phyloP scores from a whole-genome alignment of 108 stramenopile species.

The Stephanodiscus triporus region DNA sequence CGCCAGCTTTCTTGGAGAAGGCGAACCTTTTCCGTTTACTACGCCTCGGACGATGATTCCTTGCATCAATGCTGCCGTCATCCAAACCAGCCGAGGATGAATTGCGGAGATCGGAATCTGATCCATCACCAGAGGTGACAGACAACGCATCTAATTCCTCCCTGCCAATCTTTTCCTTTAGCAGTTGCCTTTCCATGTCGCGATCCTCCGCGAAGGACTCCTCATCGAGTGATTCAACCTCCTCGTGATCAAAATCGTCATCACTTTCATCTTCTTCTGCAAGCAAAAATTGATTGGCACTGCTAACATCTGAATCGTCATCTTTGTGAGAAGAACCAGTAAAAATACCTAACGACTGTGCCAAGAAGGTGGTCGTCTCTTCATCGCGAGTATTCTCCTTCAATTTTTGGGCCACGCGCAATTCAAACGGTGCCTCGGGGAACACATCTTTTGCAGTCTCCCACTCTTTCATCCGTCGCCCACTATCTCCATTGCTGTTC shows the following conservation, averaged over 20 bases:
- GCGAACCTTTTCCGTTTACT: constrained; percentile 15
- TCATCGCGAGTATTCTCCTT: constrained; percentile 60
- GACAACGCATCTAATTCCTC: constrained; percentile 79
- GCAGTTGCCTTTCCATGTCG: constrained; percentile 32
- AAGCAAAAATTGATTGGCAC: constrained; percentile 39
- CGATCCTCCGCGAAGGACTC: constrained; percentile 52
- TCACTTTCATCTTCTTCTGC: constrained; percentile 53
- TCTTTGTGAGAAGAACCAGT: neutral
- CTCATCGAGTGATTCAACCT: constrained; percentile 38
- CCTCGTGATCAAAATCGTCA: constrained; percentile 36
- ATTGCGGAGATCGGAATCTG: constrained; percentile 25
- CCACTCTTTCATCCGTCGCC: constrained; percentile 57
- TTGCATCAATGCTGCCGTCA: constrained; percentile 3
- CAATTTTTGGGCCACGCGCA: constrained; percentile 53
- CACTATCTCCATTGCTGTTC: constrained; percentile 20
- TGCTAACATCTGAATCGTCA: constrained; percentile 37
- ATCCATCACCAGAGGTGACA: constrained; percentile 18
- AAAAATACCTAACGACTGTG: constrained; percentile 52
- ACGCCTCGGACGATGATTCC: constrained; percentile 3
- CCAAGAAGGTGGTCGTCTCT: constrained; percentile 52
- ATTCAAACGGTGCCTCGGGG: constrained; percentile 70
- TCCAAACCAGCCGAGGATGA: constrained; percentile 1
- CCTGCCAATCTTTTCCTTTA: constrained; percentile 67
- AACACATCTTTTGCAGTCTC: constrained; percentile 73
- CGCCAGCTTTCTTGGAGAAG: neutral